These are phyloP conservation scores for Trametes versicolor DNA, from an alignment of 1,284 basidiomycete species.

Conservation along the genomic window DNA sequence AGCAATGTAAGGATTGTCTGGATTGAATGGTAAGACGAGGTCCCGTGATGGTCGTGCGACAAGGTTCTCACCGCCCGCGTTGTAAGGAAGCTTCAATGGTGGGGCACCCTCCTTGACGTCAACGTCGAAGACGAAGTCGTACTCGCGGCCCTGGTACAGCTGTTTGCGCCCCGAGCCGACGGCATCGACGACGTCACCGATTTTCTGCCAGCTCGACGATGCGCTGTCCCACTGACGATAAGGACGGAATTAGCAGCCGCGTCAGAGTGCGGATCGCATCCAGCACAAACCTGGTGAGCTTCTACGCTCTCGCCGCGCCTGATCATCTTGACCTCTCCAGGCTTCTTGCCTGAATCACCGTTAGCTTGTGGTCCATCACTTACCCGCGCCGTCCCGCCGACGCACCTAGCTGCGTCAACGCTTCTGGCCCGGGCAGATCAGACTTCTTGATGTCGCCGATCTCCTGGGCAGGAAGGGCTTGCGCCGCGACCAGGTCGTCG, in stretches of 20 bases:
- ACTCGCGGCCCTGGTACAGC: constrained; percentile 91
- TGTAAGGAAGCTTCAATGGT: constrained; percentile 95
- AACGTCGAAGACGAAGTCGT: constrained; percentile 99
- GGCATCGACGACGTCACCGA: constrained; percentile 96
- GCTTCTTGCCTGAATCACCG: constrained; percentile 75
- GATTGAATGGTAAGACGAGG: not conserved
- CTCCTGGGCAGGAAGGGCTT: constrained; percentile 80
- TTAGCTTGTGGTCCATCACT: constrained; percentile 23
- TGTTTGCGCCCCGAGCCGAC: constrained; percentile 90
- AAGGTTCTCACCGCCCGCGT: constrained; percentile 73
- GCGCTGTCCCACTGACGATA: constrained; percentile 76
- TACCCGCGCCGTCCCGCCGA: constrained; percentile 23
- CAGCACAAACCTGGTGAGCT: constrained; percentile 78
- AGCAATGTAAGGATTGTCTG: constrained; percentile 93
- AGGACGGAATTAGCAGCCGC: not conserved
- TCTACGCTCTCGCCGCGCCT: constrained; percentile 83
- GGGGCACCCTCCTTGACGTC: constrained; percentile 95
- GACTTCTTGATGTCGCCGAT: constrained; percentile 93
- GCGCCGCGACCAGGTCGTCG: constrained; percentile 77
- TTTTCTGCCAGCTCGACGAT: constrained; percentile 84
- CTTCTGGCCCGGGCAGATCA: constrained; percentile 88
- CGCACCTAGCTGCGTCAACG: constrained; percentile 76
- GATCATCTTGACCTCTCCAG: constrained; percentile 94
- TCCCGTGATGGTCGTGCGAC: not conserved
- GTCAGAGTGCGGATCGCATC: constrained; percentile 4